Base-by-base conservation (phyloP, 2,329 filamentous ascomycete species). In the Paracorniculantispora psalliotae region DNA sequence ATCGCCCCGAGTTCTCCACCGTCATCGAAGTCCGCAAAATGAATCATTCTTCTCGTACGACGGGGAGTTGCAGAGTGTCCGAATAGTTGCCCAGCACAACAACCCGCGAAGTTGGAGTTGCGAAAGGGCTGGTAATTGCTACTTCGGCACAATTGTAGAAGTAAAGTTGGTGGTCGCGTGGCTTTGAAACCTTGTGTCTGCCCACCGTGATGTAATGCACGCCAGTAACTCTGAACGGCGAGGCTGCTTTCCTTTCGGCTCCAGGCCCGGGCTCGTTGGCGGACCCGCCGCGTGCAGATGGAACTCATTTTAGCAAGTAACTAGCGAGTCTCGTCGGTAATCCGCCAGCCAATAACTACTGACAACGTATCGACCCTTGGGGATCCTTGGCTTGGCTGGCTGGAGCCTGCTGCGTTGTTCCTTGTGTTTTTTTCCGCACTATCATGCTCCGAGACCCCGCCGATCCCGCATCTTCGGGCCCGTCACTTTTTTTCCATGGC, bases 371-470 rank as follows among this genome's bases (percentile, higher is more conserved):
- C 41, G 39, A 33, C 51, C 39, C 25, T 54, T 23, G 7, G 12
- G 39, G 19, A 21, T 39, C 5, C 43, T 30, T 23, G 23, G 43
- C 41, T 15, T 35, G n/a, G 28, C n/a, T 19, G 35, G 26, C 41
- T 46, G 41, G 28, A 54, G 37, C 25, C 37, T 49, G 13, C 28
- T n/a, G 21, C 13, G 21, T 41, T 33, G 17, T 35, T 17, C 12
- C 21, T 51, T 33, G 3, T 21, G 17, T 21, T 28, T 46, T 15
- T 10, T 47, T 43, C 28, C 43, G 43, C 30, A 10, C 19, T 23
- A 28, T 56, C 10, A n/a, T 48, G 28, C 43, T 48, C 53, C 53
- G 53, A 56, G 43, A 56, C 53, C 53, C 53, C 53, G 53, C 53
- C 53, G 46, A 39, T 56, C 53, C 53, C 53, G 41, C 51, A 54